Conservation (phyloP, 345 rosid species). For the Fremontodendron californicum region DNA sequence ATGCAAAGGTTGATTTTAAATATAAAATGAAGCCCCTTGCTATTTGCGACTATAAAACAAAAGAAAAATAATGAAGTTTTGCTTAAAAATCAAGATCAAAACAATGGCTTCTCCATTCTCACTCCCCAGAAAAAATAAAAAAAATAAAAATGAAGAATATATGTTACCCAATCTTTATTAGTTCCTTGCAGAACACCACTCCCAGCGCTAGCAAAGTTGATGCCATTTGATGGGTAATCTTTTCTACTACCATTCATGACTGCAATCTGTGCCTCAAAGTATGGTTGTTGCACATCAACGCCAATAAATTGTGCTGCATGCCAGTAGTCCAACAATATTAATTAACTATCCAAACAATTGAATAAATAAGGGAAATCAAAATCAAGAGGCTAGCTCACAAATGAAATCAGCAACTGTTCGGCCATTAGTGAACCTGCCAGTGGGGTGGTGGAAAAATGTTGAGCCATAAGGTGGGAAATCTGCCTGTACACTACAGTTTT, state of each 20-base stretch:
- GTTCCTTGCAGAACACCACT: constrained; percentile 56
- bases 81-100: no score
- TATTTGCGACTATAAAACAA: no score
- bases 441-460: constrained; percentile 55
- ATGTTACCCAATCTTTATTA: constrained; percentile 39
- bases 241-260: constrained; percentile 43
- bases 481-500: constrained; percentile 61
- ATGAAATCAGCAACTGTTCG: constrained; percentile 63
- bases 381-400: constrained; percentile 21
- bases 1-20: no score
- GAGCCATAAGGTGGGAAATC: constrained; percentile 79
- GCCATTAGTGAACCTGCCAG: constrained; percentile 74
- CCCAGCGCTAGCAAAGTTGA: constrained; percentile 71
- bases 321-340: neutral
- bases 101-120: no score
- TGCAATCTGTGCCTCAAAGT: constrained; percentile 34
- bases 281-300: constrained; percentile 48
- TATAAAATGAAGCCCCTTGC: no score
- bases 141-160: neutral
- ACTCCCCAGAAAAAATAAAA: neutral
- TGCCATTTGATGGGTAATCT: constrained; percentile 46
- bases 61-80: no score
- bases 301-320: constrained; percentile 42
- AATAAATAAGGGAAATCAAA: neutral
- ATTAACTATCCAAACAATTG: neutral